These are phyloP conservation scores for Limtongia smithiae DNA, from an alignment of 805 yeast genomes.

Conservation along the genomic window DNA sequence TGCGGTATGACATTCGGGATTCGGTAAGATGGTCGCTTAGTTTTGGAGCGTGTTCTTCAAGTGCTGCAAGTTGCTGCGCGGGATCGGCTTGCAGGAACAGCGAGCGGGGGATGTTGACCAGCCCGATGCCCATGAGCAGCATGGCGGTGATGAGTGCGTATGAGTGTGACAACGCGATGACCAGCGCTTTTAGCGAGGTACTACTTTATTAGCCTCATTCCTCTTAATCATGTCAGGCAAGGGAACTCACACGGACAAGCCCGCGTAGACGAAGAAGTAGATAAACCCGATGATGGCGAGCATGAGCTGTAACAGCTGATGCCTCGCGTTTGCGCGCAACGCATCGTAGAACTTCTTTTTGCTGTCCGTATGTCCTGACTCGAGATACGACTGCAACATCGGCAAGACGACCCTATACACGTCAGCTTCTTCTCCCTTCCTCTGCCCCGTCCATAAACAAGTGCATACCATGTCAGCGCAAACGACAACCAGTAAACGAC, in stretches of 20 bases:
- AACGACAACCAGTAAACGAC: conserved; percentile 78
- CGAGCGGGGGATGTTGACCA: conserved; percentile 60
- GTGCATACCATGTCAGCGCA: conserved; percentile 66
- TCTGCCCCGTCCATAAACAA: too few relatives aligned
- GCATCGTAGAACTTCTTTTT: conserved; percentile 53
- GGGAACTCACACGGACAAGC: conserved; percentile 43
- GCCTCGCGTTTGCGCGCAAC: conserved; percentile 51
- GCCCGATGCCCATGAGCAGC: conserved; percentile 83
- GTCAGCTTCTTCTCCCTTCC: neutral
- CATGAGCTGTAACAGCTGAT: conserved; percentile 55
- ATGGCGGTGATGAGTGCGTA: conserved; percentile 70
- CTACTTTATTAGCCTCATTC: too few relatives aligned
- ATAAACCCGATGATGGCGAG: conserved; percentile 53
- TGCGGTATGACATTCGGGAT: conserved; percentile 57
- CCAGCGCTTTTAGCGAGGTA: conserved; percentile 57
- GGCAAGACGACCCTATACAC: conserved; percentile 51
- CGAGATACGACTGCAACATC: conserved; percentile 64
- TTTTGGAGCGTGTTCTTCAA: conserved; percentile 55
- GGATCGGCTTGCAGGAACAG: conserved; percentile 39
- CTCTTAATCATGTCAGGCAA: too few relatives aligned
- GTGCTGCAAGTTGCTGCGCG: conserved; percentile 38
- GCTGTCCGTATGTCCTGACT: conserved; percentile 61
- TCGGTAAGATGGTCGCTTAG: conserved; percentile 62
- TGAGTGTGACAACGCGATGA: conserved; percentile 72
- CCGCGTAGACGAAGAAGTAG: conserved; percentile 56